Evolutionary conservation across 768 basidiomycete genomes (phyloP), one percentile per base, ranked within the genome.

Genomic region (Lentinula raphanica): DNA sequence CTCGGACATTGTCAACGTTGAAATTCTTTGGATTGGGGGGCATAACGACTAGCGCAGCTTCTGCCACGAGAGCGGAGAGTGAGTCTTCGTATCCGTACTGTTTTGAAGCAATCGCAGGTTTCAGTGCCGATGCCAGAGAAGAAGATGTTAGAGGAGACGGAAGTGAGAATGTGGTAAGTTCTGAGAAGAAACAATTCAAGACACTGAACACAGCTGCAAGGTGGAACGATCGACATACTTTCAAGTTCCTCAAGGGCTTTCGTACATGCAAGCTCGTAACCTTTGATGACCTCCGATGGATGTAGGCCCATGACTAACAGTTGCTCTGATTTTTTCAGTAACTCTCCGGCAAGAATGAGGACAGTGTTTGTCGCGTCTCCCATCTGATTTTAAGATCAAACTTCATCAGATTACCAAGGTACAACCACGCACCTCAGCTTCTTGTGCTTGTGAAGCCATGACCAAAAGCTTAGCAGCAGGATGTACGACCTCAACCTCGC

Each of bases 401-500:
- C 23, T 25, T 25, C 25, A 29, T 31, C 29, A 42, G 13, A 11
- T 53, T 27, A 6, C 13, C 3, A 5, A 31, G 7, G 39, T 46
- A 39, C 0, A 25, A 19, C 19, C 17, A 72, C 83, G 60, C 58
- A 93, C 94, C 83, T 98, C 96, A 0, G 86, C 71, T 70, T 98
- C 97, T 70, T 98, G 97, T 12, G 96, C 92, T 67, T 98, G 94
- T 27, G 91, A 92, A 27, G 94, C 93, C 94, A 98, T 97, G 13
- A 98, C 96, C n/a, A 98, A 76, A n/a, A 99, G 78, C 70, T 98
- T 99, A 31, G 95, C 97, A 5, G 96, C 97, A 1, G 97, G 97
- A 72, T 99, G 97, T 15, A 98, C 94, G 58, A 99, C 94, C 69
- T 99, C 97, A 68, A 98, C 87, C 76, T 99, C 97, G 63, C 89